Evolutionary conservation across 1,284 basidiomycete species (phyloP).

Genomic region (Puccinia hordei): DNA sequence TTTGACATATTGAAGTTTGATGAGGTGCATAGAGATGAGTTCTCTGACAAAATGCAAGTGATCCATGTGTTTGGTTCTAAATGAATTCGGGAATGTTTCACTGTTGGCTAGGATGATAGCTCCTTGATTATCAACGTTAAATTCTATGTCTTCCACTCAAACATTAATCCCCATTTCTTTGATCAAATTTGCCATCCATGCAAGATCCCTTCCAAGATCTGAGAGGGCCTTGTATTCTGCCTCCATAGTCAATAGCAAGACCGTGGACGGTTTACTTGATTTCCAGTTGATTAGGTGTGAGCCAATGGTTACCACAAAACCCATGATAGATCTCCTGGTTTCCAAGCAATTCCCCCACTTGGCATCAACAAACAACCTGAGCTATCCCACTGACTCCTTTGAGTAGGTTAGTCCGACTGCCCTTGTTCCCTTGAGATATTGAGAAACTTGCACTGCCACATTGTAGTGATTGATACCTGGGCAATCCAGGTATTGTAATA

Average conservation of each 20-base stretch:
- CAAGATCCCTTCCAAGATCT: background rate
- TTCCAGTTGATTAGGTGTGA: conserved; percentile 5
- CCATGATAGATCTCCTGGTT: too few species aligned
- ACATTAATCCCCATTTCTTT: background rate
- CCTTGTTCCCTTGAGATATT: too few species aligned
- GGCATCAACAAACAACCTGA: too few species aligned
- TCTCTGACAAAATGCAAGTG: background rate
- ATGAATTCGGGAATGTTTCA: background rate
- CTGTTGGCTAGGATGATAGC: background rate
- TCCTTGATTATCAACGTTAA: background rate
- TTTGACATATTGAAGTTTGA: background rate
- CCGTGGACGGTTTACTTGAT: background rate
- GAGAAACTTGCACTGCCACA: too few species aligned
- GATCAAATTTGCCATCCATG: background rate
- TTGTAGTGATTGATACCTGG: too few species aligned
- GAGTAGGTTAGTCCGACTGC: too few species aligned
- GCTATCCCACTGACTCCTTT: too few species aligned
- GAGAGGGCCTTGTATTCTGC: conserved; percentile 2
- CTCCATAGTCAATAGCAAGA: background rate
- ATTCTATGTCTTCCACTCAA: background rate
- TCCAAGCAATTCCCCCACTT: too few species aligned
- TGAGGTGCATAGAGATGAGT: background rate
- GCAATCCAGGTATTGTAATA: too few species aligned
- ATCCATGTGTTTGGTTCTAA: background rate
- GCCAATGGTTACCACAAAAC: too few species aligned